Evolutionary conservation across 1,284 basidiomycete species (phyloP), one percentile per base, ranked within the genome.

Genomic region (Fomitopsis palustris): DNA sequence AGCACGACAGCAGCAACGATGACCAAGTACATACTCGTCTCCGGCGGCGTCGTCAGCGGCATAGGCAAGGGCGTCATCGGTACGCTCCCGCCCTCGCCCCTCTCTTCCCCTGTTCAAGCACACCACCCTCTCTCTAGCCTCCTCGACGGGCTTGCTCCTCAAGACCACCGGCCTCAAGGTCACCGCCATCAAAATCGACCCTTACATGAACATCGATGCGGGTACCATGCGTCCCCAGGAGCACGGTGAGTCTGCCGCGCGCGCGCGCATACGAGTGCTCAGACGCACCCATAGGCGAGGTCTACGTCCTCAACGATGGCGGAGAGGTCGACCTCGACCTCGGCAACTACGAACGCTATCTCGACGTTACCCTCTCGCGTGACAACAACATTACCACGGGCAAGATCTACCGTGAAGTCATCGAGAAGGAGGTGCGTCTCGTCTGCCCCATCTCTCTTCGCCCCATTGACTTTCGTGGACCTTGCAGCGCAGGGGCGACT

Each of bases 201-300:
- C 96, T 23, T 99, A 99, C 74, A 98, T 99, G 96, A 99, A 99
- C 80, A 98, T 99, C 70, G 96, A 99, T 83, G 97, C 96, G 38
- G 97, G 97, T 45, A 98, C 96, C 33, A 99, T 99, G 96, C 86
- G 95, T 43, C 97, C 96, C 14, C 97, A 95, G 37, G 96, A 99
- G 76, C 96, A 99, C 74, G 97, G 95, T 92, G 72, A 81, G 85
- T 70, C 57, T 29, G 29, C 14, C 29, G n/a, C 45, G 23, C 42
- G 38, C 37, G 17, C 21, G 27, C 53, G 43, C 49, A 53, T 47
- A 25, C 23, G 53, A 53, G 37, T 57, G 65, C 60, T 69, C 61
- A 72, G 55, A 23, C 43, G 42, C 59, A 54, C 17, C n/a, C n/a
- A n/a, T 68, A 96, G 94, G 96, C 67, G 96, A 99, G 79, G 97